phyloP scores from a whole-genome alignment of 495 filamentous ascomycete genomes.

The Cryomyces minteri region DNA sequence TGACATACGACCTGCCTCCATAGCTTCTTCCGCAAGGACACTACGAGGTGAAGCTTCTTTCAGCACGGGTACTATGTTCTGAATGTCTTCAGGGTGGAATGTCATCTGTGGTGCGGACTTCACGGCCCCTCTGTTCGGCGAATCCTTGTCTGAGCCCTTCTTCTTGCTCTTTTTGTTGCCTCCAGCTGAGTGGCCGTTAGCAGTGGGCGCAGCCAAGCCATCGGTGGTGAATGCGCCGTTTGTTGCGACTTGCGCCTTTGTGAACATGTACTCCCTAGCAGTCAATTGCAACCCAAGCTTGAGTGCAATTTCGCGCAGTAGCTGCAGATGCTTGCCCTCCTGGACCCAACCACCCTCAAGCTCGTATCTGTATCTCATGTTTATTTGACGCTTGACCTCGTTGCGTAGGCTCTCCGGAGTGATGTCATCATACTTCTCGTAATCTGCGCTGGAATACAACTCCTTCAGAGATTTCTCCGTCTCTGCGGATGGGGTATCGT shows the following conservation, averaged over 20 bases:
- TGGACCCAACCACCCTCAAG: conserved; percentile 47
- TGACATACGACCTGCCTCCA: conserved; percentile 89
- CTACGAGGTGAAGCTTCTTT: conserved; percentile 81
- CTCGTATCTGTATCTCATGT: conserved; percentile 55
- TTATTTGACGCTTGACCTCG: conserved; percentile 54
- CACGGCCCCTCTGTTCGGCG: conserved; percentile 31
- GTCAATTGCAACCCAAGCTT: conserved; percentile 85
- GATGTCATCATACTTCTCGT: conserved; percentile 34
- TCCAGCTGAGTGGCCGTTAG: conserved; percentile 27
- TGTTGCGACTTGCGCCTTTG: conserved; percentile 16
- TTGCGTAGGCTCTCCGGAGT: conserved; percentile 50
- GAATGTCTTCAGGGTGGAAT: conserved; percentile 68
- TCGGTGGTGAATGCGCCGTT: conserved; percentile 18
- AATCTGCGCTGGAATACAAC: conserved; percentile 69
- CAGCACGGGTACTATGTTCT: conserved; percentile 80
- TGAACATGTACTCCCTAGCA: conserved; percentile 65
- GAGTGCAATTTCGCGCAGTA: conserved; percentile 74
- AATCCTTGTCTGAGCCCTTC: conserved; percentile 38
- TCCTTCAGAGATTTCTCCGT: conserved; percentile 54
- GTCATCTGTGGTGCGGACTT: conserved; percentile 34
- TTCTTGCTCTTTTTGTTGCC: conserved; percentile 65
- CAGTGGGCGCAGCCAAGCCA: conserved; percentile 15
- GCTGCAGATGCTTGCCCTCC: conserved; percentile 53
- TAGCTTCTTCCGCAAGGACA: conserved; percentile 79
- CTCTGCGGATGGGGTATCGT: conserved; percentile 54